Percentiles rank a stretch among this genome's conserved stretches.
These are phyloP conservation scores for Vachellia collinsii DNA, from an alignment of 306 rosid genomes.

Conservation along the genomic window DNA sequence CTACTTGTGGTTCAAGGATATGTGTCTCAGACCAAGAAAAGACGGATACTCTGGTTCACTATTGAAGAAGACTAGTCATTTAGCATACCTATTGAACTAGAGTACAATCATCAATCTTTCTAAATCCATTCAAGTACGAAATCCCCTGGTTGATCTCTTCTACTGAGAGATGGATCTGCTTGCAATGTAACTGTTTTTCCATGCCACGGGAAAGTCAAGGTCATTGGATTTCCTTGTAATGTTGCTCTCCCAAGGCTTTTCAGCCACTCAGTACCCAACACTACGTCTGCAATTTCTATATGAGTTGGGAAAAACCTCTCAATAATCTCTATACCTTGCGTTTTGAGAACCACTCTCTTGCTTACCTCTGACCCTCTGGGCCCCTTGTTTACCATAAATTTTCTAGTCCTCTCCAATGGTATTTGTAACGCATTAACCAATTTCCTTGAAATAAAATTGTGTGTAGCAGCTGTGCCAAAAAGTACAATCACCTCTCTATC, in stretches of 20 bases:
- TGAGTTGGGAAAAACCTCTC: not conserved
- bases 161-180: not conserved
- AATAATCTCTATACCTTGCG: not conserved
- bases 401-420: not conserved
- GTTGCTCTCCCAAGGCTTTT: not conserved
- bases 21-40: not conserved
- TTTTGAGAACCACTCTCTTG: not conserved
- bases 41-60: no score
- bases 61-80: not conserved
- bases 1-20: no score
- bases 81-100: no score
- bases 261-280: not conserved
- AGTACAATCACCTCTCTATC: not conserved
- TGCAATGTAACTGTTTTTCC: not conserved
- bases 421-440: not conserved
- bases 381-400: not conserved
- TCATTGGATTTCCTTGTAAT: not conserved
- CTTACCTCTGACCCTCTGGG: not conserved
- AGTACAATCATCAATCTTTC: not conserved
- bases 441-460: not conserved
- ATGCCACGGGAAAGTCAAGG: not conserved
- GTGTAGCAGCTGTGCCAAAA: not conserved
- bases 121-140: not conserved
- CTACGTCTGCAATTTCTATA: not conserved
- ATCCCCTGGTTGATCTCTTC: not conserved